Evolutionary conservation across 202 grass and related monocot species (phyloP), one percentile per base, ranked within the genome.

Genomic region (Musa balbisiana): DNA sequence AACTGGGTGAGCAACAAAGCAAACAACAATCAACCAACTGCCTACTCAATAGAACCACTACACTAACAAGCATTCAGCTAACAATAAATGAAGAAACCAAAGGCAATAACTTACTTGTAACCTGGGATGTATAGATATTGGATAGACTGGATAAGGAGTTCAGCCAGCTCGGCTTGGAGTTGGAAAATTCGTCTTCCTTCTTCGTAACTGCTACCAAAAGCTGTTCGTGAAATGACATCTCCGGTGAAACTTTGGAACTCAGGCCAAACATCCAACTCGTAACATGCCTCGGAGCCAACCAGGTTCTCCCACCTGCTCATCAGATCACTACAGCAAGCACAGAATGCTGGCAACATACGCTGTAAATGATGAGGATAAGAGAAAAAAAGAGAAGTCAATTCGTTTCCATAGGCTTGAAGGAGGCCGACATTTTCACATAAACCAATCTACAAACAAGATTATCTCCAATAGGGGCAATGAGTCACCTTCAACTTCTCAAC

Each of bases 291-390:
- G 1, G 79, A 85, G 54, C 55, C 67, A 51, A 67, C 66, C 22
- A 51, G 87, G 2, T 64, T 85, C 11, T 86, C 82, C 90, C 88
- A 93, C 60, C 67, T 81, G 16, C 56, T 70, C 26, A 91, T 72
- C 73, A 93, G 33, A 33, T 97, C 88, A 67, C 20, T 71, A 76
- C 84, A 91, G 74, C 88, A 92, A 17, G 78, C 74, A 8, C 78
- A 84, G 71, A 97, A 97, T 17, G 90, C 88, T 16, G 85, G 88
- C 63, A 91, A 43, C 94, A 97, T 93, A 26, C 52, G 58, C 90
- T 93, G 62, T 1, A 51, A 29, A 71, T 2, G 22, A 1, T 11
- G 12, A 49, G 12, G 13, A 20, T 62, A 62, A 3, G 20, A 20
- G 4, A 51, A 11, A 17, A 9, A 60, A 6, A 17, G 56, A 60